Base-by-base conservation (phyloP, 2,329 filamentous ascomycete genomes). In the Colletotrichum abscissum region DNA sequence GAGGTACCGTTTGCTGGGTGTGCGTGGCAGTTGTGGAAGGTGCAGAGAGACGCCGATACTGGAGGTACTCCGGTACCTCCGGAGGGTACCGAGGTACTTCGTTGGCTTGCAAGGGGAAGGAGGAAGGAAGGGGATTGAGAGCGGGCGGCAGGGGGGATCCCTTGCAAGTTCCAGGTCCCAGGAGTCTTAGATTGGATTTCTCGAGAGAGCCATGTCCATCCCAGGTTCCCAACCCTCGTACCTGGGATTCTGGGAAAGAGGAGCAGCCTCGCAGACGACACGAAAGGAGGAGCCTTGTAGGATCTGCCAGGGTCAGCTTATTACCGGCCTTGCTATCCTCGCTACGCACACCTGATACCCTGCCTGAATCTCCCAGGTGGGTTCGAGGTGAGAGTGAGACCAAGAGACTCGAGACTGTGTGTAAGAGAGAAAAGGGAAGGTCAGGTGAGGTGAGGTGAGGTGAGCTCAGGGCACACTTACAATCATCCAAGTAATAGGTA, bases 341-440 rank as follows among this genome's bases (percentile, higher is more conserved):
- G 63, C 54, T 59, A 66, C 38, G 55, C 55, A n/a, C 42, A 67
- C 67, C 67, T 70, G 67, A 67, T 24, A 70, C 63, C 63, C 38
- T 66, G 62, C 62, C 63, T 70, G 67, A 55, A 67, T 70, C 24
- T 55, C 52, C 33, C 26, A 54, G 42, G 63, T 66, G 67, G 33
- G 38, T n/a, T 65, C 52, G 30, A 55, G 62, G 62, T 55, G 62
- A 64, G 46, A 35, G 46, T 33, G 35, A 63, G 14, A 38, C 35
- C 35, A 14, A 38, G 35, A 38, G 35, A 38, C 35, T 38, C 5
- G 35, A 38, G 35, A 38, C 11, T 38, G 35, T 42, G 35, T 42
- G 35, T 42, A 16, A 16, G 12, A 42, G 35, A 16, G 16, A 38
- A 46, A 52, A 52, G 60, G 60, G 26, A 22, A 33, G 60, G 60